Evolutionary conservation across 2,329 filamentous ascomycete species (phyloP), one percentile per base, ranked within the genome.

Genomic region (Tolypocladium ophioglossoides): DNA sequence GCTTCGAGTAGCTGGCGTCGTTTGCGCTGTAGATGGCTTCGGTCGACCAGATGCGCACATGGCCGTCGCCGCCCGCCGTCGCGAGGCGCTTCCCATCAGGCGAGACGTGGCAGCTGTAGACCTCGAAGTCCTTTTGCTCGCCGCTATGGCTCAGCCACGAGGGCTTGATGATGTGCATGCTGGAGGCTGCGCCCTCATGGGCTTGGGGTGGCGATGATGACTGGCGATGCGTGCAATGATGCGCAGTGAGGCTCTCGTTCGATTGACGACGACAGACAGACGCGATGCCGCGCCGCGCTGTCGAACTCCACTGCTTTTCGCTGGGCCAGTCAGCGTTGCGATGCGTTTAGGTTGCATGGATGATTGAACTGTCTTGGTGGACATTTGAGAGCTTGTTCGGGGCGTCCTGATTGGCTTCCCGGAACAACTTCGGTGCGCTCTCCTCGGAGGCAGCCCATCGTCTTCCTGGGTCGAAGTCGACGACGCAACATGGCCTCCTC

Each of bases 51-150:
- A 99, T 89, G 59, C 95, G 87, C 57, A 99, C 94, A 70, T 96
- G 90, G 66, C 94, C 92, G 78, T 99, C 94, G 80, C 94, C 92
- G 64, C 91, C 94, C 58, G 92, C 94, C 22, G 94, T 97, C 50
- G 92, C 94, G 55, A 99, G 80, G 60, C 94, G 84, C 66, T 84
- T 86, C 61, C 92, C 94, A 74, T 99, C 94, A 16, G 94, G 89
- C 32, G 94, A 99, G 60, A 99, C 85, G 77, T 97, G 89, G 71
- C 92, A 97, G 74, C 90, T 96, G 76, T 97, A 99, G 61, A 97
- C 92, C 73, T 99, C 94, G 68, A 95, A 95, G 69, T 97, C 91
- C 69, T 96, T 97, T 70, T 95, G 89, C 76, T 99, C 94, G 69
- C 92, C 91, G 74, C 89, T 91, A 76, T 96, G 92, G 70, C 88